Evolutionary conservation across 2,329 filamentous ascomycete species (phyloP).

Genomic region (Fusarium buharicum): DNA sequence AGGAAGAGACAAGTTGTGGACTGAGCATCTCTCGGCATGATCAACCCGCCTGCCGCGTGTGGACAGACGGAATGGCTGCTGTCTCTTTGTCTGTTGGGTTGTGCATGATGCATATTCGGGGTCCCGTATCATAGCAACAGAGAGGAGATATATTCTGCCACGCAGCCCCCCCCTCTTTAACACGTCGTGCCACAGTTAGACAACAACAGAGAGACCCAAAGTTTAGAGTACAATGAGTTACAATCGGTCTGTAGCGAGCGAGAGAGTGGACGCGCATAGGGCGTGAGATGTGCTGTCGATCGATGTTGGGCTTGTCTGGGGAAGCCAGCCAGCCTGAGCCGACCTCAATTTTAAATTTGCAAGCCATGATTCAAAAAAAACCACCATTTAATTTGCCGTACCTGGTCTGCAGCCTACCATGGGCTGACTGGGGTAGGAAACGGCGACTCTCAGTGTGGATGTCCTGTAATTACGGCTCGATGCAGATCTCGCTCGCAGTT

Average conservation of each 20-base stretch:
- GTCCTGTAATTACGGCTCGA: conserved; percentile 41
- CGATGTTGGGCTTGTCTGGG: conserved; percentile 43
- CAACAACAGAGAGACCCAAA: not conserved
- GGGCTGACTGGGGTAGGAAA: conserved; percentile 33
- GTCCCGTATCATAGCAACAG: conserved; percentile 28
- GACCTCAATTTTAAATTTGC: conserved; percentile 47
- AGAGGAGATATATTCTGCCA: conserved; percentile 13
- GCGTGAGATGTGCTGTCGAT: conserved; percentile 35
- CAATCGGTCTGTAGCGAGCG: conserved; percentile 25
- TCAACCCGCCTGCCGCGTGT: conserved; percentile 25
- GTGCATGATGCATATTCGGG: conserved; percentile 34
- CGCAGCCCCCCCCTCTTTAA: conserved; percentile 19
- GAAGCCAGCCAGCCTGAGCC: conserved; percentile 39
- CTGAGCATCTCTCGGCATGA: conserved; percentile 26
- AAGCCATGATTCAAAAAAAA: conserved; percentile 45
- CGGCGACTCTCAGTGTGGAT: conserved; percentile 17
- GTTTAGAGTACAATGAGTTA: conserved; percentile 15
- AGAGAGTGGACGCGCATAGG: conserved; percentile 18
- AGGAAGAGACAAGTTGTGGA: conserved; percentile 21
- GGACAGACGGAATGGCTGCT: conserved; percentile 15
- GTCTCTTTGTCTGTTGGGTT: conserved; percentile 2
- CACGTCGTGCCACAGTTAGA: conserved; percentile 30
- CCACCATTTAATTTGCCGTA: conserved; percentile 43
- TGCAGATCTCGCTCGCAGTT: conserved; percentile 38
- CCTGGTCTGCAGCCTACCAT: conserved; percentile 25